These are phyloP conservation scores for Xylaria bambusicola DNA, from an alignment of 495 filamentous ascomycete species.

Conservation along the genomic window DNA sequence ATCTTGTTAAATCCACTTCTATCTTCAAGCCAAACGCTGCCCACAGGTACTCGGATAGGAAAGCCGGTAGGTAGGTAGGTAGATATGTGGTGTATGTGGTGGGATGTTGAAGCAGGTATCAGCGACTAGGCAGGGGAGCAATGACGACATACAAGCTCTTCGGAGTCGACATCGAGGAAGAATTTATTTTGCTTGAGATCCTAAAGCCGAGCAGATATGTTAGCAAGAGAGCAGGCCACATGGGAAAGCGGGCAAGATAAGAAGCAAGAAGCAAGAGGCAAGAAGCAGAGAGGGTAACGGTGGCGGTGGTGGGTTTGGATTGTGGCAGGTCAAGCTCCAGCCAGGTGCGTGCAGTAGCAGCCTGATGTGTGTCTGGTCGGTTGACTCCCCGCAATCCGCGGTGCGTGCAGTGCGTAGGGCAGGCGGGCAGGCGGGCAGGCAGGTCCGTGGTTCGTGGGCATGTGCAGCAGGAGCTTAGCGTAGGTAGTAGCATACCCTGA, in stretches of 20 bases:
- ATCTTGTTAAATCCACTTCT: constrained; percentile 4
- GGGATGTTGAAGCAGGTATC: not conserved
- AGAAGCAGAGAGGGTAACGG: not conserved
- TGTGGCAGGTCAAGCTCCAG: constrained; percentile 19
- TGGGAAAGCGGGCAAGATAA: not conserved
- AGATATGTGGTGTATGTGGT: constrained; percentile 12
- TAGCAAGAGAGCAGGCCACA: constrained; percentile 28
- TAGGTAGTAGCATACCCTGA: constrained; percentile 55
- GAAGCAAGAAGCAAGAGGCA: not conserved
- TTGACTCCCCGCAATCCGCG: constrained; percentile 15
- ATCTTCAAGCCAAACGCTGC: not conserved
- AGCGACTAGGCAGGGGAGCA: constrained; percentile 29
- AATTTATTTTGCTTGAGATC: constrained; percentile 99
- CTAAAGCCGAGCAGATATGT: constrained; percentile 46
- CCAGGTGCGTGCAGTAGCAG: constrained; percentile 11
- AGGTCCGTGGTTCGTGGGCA: not conserved
- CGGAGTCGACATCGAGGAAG: constrained; percentile 87
- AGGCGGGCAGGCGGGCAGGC: no score
- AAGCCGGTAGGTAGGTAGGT: not conserved
- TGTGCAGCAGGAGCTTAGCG: no score
- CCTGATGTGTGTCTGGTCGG: constrained; percentile 14
- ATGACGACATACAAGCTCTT: constrained; percentile 74
- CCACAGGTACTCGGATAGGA: not conserved
- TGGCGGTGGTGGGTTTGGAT: constrained; percentile 16
- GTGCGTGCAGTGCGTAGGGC: not conserved